These are phyloP conservation scores for Tulasnella calospora DNA, from an alignment of 768 basidiomycete species.

Conservation along the genomic window DNA sequence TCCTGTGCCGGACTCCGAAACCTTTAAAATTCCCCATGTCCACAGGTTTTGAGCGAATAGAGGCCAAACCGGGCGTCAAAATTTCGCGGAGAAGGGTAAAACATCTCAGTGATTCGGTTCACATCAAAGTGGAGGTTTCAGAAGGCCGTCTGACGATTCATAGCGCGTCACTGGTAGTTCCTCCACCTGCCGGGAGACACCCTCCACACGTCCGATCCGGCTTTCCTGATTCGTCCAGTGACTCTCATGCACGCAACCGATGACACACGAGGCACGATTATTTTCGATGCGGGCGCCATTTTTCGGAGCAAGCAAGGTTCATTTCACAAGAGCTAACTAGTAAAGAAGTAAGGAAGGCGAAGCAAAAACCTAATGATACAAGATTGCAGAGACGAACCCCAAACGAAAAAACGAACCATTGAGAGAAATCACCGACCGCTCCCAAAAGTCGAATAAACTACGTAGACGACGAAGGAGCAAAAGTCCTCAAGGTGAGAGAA, in stretches of 20 bases:
- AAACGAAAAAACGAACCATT: neutral
- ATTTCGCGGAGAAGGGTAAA: neutral
- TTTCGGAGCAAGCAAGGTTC: slow-evolving; percentile 4
- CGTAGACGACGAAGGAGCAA: neutral
- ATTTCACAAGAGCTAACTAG: slow-evolving; percentile 7
- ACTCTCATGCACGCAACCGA: neutral
- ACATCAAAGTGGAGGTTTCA: neutral
- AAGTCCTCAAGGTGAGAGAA: neutral
- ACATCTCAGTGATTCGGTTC: neutral
- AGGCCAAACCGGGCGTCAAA: neutral
- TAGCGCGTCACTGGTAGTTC: neutral
- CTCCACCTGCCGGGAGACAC: neutral
- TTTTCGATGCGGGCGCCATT: neutral
- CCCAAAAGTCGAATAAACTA: neutral
- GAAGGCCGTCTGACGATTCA: neutral
- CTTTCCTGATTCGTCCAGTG: neutral
- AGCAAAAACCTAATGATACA: slow-evolving; percentile 4
- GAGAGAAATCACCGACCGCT: neutral
- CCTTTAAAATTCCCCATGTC: neutral
- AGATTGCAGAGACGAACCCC: neutral
- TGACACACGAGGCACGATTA: neutral
- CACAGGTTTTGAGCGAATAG: no score
- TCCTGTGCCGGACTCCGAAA: neutral
- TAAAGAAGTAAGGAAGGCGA: neutral
- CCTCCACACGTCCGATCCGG: neutral